Conservation (phyloP, 208 protist genomes). For the Trichomonas tenax region DNA sequence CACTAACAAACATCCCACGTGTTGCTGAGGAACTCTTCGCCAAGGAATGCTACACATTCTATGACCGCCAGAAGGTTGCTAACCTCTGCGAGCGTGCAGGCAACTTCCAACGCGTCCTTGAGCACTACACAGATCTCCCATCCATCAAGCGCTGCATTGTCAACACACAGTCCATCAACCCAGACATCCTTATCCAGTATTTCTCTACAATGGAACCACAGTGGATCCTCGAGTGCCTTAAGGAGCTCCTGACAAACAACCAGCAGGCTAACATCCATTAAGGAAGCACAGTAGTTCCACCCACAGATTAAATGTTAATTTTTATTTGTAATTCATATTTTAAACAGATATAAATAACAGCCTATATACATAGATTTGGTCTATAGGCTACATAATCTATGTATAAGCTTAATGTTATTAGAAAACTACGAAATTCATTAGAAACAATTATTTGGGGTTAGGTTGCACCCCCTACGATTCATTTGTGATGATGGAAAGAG, state of each 20-base stretch:
- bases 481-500: too few relatives aligned
- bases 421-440: too few relatives aligned
- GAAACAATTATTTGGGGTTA: too few relatives aligned
- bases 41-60: slow-evolving; percentile 74
- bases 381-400: too few relatives aligned
- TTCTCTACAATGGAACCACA: slow-evolving; percentile 81
- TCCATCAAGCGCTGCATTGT: slow-evolving; percentile 90
- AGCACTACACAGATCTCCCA: slow-evolving; percentile 87
- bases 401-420: too few relatives aligned
- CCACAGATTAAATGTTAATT: too few relatives aligned
- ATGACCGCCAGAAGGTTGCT: slow-evolving; percentile 79
- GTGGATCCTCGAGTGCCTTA: slow-evolving; percentile 81
- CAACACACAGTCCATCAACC: slow-evolving; percentile 13
- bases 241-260: slow-evolving; percentile 78
- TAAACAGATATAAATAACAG: too few relatives aligned
- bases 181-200: slow-evolving; percentile 47
- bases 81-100: slow-evolving; percentile 88
- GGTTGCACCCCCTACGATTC: too few relatives aligned
- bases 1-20: slow-evolving; percentile 65
- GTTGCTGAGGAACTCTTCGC: slow-evolving; percentile 93
- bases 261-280: slow-evolving; percentile 83
- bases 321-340: too few relatives aligned
- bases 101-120: slow-evolving; percentile 74
- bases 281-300: too few relatives aligned
- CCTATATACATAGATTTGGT: too few relatives aligned